Conservation (phyloP, 768 basidiomycete species). For the Lepiota brunneoincarnata region DNA sequence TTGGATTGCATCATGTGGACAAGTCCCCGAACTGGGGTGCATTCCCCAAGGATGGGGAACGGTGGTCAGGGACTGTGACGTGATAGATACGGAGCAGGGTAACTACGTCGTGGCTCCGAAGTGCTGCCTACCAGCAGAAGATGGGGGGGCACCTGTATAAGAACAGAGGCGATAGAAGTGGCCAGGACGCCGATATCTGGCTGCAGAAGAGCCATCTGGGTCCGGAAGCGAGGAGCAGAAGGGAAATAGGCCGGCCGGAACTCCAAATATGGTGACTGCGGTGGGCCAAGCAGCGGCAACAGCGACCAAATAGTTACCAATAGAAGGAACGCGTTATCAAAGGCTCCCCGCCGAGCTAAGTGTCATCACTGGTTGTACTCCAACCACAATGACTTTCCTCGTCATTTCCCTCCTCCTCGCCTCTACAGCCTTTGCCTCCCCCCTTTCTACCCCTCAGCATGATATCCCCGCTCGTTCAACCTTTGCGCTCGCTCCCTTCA, state of each 20-base stretch:
- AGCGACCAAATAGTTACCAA: conserved; percentile 30
- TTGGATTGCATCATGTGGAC: too few relatives aligned
- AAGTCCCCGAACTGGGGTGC: not conserved
- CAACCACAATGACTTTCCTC: conserved; percentile 42
- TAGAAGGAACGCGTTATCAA: conserved; percentile 25
- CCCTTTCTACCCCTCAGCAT: conserved; percentile 46
- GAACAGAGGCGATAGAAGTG: too few relatives aligned
- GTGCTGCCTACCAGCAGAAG: not conserved
- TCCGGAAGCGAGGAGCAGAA: too few relatives aligned
- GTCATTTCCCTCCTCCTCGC: conserved; percentile 38
- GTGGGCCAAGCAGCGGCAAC: conserved; percentile 9
- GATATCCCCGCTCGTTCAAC: conserved; percentile 35
- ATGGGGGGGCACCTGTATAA: not conserved
- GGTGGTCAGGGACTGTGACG: not conserved
- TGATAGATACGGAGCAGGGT: conserved; percentile 5
- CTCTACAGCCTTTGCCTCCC: conserved; percentile 36
- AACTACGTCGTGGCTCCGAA: not conserved
- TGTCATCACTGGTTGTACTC: conserved; percentile 17
- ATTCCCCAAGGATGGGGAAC: not conserved
- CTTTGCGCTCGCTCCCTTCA: conserved; percentile 58
- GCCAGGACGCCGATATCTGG: too few relatives aligned
- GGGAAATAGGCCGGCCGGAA: not conserved
- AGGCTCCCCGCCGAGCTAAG: conserved; percentile 9
- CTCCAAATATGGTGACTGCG: not conserved
- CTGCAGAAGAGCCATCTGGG: not conserved